Evolutionary conservation across 805 yeast species (phyloP).

Genomic region (Monosporozyma siamensis): DNA sequence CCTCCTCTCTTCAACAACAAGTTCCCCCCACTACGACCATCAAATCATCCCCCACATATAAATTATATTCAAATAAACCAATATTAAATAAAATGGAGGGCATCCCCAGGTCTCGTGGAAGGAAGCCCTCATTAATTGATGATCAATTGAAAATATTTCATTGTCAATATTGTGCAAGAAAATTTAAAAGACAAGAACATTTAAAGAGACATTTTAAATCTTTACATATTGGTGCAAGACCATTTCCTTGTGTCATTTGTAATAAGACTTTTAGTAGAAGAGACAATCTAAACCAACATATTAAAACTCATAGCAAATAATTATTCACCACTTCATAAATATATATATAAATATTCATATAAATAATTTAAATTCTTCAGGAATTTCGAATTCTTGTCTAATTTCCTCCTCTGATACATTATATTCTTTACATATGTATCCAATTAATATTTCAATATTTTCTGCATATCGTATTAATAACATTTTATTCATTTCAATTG

Average conservation of each 20-base stretch:
- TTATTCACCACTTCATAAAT: background rate
- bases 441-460: slow-evolving; percentile 35
- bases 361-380: slow-evolving; percentile 30
- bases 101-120: slow-evolving; percentile 41
- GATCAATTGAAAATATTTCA: slow-evolving; percentile 49
- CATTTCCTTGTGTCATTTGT: slow-evolving; percentile 52
- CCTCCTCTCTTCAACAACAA: too few relatives aligned
- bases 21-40: background rate
- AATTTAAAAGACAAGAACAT: slow-evolving; percentile 69
- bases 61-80: background rate
- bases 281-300: slow-evolving; percentile 58
- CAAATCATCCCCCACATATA: background rate
- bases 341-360: background rate
- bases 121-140: slow-evolving; percentile 54
- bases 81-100: slow-evolving; percentile 2
- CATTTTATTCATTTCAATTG: slow-evolving; percentile 1
- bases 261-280: slow-evolving; percentile 55
- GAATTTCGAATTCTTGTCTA: slow-evolving; percentile 35
- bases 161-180: slow-evolving; percentile 54
- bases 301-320: slow-evolving; percentile 39
- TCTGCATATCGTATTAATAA: slow-evolving; percentile 27
- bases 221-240: slow-evolving; percentile 63
- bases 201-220: slow-evolving; percentile 64
- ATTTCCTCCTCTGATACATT: slow-evolving; percentile 27
- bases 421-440: slow-evolving; percentile 29